A percentile compares a stretch with the other conserved stretches of the same genome.
Conservation (phyloP, 2,329 filamentous ascomycete genomes). For the Fusarium duplospermum region DNA sequence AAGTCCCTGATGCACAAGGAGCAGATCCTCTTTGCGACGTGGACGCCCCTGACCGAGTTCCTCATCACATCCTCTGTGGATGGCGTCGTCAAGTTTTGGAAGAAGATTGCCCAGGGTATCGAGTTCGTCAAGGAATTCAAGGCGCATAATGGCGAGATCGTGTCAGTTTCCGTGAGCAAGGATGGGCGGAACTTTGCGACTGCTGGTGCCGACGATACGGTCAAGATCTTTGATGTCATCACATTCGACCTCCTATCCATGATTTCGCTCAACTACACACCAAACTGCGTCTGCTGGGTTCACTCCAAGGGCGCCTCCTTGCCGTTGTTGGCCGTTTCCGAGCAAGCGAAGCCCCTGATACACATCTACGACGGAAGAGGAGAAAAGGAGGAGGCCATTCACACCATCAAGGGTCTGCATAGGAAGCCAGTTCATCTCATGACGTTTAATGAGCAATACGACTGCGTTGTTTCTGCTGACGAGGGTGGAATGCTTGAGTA, state of each 20-base stretch:
- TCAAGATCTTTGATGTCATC: slow-evolving; percentile 85
- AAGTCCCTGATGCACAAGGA: slow-evolving; percentile 99
- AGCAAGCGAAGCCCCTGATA: slow-evolving; percentile 77
- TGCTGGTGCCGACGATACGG: slow-evolving; percentile 79
- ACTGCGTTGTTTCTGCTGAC: slow-evolving; percentile 92
- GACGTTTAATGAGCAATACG: slow-evolving; percentile 87
- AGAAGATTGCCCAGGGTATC: slow-evolving; percentile 88
- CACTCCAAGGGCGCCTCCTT: slow-evolving; percentile 89
- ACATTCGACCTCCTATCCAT: slow-evolving; percentile 91
- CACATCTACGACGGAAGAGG: slow-evolving; percentile 91
- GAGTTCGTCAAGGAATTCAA: slow-evolving; percentile 99
- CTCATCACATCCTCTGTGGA: slow-evolving; percentile 93
- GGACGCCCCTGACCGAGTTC: slow-evolving; percentile 93
- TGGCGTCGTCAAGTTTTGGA: slow-evolving; percentile 99
- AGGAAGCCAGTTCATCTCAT: slow-evolving; percentile 84
- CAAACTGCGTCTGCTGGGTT: slow-evolving; percentile 90
- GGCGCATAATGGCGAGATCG: slow-evolving; percentile 88
- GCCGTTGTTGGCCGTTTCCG: slow-evolving; percentile 85
- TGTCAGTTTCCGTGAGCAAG: slow-evolving; percentile 83
- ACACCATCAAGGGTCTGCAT: slow-evolving; percentile 84
- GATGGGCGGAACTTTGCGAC: slow-evolving; percentile 96
- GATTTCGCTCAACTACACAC: slow-evolving; percentile 79
- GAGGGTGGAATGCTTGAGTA: slow-evolving; percentile 96
- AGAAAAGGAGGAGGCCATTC: slow-evolving; percentile 79
- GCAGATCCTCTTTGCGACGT: slow-evolving; percentile 85